Conservation (phyloP, 179 eudicot species). For the Kewa caespitosa region DNA sequence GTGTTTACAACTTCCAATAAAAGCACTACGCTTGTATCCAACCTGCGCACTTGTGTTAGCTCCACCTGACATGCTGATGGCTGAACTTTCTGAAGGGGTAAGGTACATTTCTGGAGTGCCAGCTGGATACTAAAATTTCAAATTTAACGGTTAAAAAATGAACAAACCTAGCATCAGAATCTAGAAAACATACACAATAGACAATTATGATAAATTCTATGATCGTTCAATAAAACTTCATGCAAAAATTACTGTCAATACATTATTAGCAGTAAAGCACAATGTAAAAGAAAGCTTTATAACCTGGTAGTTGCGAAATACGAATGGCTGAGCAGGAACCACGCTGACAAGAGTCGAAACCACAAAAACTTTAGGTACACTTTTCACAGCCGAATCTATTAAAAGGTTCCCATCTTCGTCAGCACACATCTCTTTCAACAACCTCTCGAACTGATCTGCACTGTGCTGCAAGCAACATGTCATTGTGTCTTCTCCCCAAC, state of each 20-base stretch:
- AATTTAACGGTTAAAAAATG: constrained; percentile 3
- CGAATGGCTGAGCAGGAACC: constrained; percentile 91
- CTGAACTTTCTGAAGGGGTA: constrained; percentile 67
- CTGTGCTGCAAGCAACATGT: constrained; percentile 82
- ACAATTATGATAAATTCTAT: not conserved
- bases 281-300: constrained; percentile 8
- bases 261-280: constrained; percentile 11
- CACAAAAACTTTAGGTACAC: constrained; percentile 86
- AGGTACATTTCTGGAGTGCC: constrained; percentile 89
- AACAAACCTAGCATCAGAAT: constrained; percentile 2
- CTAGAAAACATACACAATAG: not conserved
- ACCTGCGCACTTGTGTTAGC: constrained; percentile 54
- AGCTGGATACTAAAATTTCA: constrained; percentile 74
- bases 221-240: not conserved
- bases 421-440: constrained; percentile 93
- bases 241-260: constrained; percentile 8
- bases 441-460: constrained; percentile 96
- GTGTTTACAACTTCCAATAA: constrained; percentile 95
- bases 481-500: constrained; percentile 21
- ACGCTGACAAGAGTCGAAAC: constrained; percentile 89
- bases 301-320: constrained; percentile 99
- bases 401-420: constrained; percentile 95
- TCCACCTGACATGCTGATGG: constrained; percentile 60
- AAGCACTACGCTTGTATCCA: constrained; percentile 82
- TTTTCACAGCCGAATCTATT: constrained; percentile 90